Evolutionary conservation across 768 basidiomycete species (phyloP), one percentile per base, ranked within the genome.

Genomic region (Russula sp.): DNA sequence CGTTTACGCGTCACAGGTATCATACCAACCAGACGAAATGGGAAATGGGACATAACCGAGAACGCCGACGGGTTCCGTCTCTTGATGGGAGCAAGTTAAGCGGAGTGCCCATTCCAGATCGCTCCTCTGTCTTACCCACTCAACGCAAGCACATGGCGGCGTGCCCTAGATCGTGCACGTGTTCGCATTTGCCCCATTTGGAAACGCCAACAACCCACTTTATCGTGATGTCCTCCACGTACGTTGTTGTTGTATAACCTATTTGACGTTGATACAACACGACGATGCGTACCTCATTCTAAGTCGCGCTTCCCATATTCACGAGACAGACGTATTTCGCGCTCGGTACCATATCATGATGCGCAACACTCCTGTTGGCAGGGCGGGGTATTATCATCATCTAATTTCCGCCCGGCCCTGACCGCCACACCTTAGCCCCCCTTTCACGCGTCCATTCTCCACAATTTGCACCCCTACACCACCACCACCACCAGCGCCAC

Each of bases 141-240:
- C n/a, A n/a, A n/a, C 20, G 16, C 7, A 18, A 4, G 78, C 84
- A 0, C 80, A 80, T 81, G 80, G 80, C 3, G 30, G 30, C 5
- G 32, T 32, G 32, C 32, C 9, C 11, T 11, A 8, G 0, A 79
- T 79, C 54, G 77, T 73, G 5, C 80, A 80, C n/a, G 77, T 82
- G 67, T 71, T 82, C 60, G 76, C 73, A 1, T 77, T 80, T 0
- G 65, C 76, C 4, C 81, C 78, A 5, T 52, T 63, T 63, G 83
- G 84, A 30, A 75, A 30, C 28, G 28, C 81, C 0, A 88, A 86
- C 1, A 0, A 73, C 82, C 52, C 75, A 79, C 69, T 88, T 83
- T 66, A 83, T 84, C 44, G 92, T 87, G 75, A 85, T 86, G 0
- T 82, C 83, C 6, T 88, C 88, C 75, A 86, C 79, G 72, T 83